Percentiles rank a stretch among this genome's conserved stretches.
These are phyloP conservation scores for Coemansia erecta DNA, from an alignment of 192 early-diverging fungal genomes.

Conservation along the genomic window DNA sequence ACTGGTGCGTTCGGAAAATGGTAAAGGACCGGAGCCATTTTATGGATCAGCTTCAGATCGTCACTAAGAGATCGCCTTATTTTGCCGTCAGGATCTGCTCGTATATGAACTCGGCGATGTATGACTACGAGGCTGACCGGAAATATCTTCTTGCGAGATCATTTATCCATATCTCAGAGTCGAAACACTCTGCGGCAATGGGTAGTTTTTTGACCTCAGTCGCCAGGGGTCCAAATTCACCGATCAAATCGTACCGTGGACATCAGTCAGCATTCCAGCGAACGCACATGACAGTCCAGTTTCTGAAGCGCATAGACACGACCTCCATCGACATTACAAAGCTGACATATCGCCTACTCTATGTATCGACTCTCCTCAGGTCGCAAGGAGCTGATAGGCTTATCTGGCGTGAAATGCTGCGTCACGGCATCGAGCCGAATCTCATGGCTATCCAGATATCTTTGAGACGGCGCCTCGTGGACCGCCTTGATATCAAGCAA, in stretches of 20 bases:
- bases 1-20: neutral
- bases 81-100: neutral
- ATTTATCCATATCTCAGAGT: neutral
- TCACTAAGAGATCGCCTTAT: neutral
- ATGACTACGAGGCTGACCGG: slow-evolving; percentile 4
- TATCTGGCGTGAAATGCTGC: slow-evolving; percentile 37
- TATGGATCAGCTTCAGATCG: slow-evolving; percentile 1
- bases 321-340: neutral
- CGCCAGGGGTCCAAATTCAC: neutral
- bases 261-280: neutral
- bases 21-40: neutral
- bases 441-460: slow-evolving; percentile 10
- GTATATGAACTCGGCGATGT: neutral
- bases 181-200: neutral
- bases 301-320: neutral
- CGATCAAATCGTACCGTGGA: neutral
- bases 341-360: slow-evolving; percentile 26
- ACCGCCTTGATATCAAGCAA: too few species aligned
- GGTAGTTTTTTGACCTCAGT: neutral
- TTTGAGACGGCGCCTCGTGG: too few species aligned
- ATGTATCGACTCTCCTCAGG: slow-evolving; percentile 15
- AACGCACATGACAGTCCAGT: neutral
- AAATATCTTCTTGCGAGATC: neutral
- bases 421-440: slow-evolving; percentile 23
- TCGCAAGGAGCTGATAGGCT: slow-evolving; percentile 15